Conservation (phyloP, 352 stramenopile genomes). For the Blastocystis sp. region DNA sequence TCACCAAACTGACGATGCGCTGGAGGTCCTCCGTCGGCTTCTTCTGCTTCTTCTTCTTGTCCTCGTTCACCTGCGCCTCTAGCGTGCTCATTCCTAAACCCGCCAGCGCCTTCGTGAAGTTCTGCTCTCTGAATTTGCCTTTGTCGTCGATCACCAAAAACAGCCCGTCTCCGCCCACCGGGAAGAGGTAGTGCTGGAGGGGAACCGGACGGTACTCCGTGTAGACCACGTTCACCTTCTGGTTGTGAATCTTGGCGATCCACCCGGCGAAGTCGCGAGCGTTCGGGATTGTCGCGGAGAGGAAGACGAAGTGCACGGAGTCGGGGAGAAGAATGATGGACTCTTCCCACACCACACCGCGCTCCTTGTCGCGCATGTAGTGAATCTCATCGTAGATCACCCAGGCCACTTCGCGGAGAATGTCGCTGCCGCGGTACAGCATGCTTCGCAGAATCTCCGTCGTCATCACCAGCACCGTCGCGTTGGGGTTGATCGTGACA, state of each 20-base stretch:
- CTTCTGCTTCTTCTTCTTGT: conserved; percentile 81
- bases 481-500: conserved; percentile 97
- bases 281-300: conserved; percentile 98
- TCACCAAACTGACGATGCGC: conserved; percentile 95
- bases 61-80: conserved; percentile 75
- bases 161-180: conserved; percentile 88
- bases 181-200: conserved; percentile 98
- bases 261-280: conserved; percentile 90
- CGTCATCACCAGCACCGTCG: conserved; percentile 93
- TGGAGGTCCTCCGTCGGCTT: conserved; percentile 86
- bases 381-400: conserved; percentile 99
- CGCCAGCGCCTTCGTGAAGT: conserved; percentile 89
- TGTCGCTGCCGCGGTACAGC: conserved; percentile 94
- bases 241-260: conserved; percentile 97
- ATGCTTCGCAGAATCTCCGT: conserved; percentile 95
- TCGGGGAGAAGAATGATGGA: conserved; percentile 96
- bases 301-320: conserved; percentile 96
- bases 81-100: conserved; percentile 75
- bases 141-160: conserved; percentile 99
- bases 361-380: conserved; percentile 98
- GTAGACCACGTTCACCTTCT: conserved; percentile 99
- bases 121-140: conserved; percentile 93
- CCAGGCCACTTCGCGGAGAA: conserved; percentile 90
- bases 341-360: conserved; percentile 96
- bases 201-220: conserved; percentile 97